phyloP scores from a whole-genome alignment of 164 flowering plant genomes.

The Nymphaea colorata region DNA sequence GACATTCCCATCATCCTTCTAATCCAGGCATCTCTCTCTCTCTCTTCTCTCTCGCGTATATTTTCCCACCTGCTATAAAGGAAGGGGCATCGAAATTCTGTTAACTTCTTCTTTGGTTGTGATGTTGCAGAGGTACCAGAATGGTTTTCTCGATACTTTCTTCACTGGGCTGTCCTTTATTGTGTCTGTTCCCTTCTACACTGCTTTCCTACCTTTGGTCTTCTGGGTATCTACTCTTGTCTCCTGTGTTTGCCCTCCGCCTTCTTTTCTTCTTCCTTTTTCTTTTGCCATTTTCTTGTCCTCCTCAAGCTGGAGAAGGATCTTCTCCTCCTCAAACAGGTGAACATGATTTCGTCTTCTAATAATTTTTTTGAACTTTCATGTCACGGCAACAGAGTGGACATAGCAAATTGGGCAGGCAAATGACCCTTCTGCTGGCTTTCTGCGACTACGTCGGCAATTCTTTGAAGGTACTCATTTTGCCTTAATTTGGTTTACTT shows the following conservation, averaged over 20 bases:
- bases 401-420: constrained; percentile 92
- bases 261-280: neutral
- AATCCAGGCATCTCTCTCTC: constrained; percentile 51
- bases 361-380: neutral
- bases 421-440: constrained; percentile 95
- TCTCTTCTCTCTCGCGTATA: neutral
- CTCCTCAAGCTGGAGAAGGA: neutral
- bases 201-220: constrained; percentile 88
- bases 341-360: neutral
- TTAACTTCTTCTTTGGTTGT: neutral
- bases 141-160: constrained; percentile 51
- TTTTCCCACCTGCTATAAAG: neutral
- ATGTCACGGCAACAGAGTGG: constrained; percentile 51
- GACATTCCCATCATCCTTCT: constrained; percentile 47
- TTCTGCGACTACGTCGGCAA: constrained; percentile 93
- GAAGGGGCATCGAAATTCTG: neutral
- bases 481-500: too few relatives aligned
- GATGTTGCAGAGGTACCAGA: constrained; percentile 60
- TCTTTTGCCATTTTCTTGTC: neutral
- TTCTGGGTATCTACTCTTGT: constrained; percentile 66
- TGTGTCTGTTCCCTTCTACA: constrained; percentile 98
- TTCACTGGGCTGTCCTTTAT: constrained; percentile 80
- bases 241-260: neutral
- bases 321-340: neutral
- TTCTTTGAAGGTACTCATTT: constrained; percentile 53